Conservation (phyloP, 2,329 filamentous ascomycete species). For the Ophiostoma angusticollis region DNA sequence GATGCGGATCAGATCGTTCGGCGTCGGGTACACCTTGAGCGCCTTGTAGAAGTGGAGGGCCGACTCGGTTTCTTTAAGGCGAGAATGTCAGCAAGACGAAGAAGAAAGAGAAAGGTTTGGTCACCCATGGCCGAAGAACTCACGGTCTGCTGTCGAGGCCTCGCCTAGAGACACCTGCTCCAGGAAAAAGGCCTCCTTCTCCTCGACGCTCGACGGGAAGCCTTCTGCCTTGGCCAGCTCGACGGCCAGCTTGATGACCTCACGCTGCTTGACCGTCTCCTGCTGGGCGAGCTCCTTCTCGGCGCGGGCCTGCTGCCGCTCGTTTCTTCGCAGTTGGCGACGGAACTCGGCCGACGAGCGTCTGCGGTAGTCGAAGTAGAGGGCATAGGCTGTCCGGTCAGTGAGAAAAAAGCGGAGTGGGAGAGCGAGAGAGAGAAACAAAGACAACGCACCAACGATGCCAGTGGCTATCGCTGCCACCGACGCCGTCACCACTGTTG, state of each 20-base stretch:
- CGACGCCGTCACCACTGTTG: constrained; percentile 46
- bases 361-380: constrained; percentile 57
- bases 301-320: constrained; percentile 56
- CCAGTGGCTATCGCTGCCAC: constrained; percentile 48
- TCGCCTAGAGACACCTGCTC: constrained; percentile 86
- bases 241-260: constrained; percentile 62
- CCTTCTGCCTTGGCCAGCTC: constrained; percentile 79
- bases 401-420: background rate
- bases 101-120: background rate
- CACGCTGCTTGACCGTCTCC: constrained; percentile 52
- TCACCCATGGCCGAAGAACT: constrained; percentile 19
- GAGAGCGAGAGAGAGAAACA: too few relatives aligned
- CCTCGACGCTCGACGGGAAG: constrained; percentile 80
- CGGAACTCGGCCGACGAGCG: constrained; percentile 53
- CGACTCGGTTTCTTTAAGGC: constrained; percentile 58
- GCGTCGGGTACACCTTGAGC: constrained; percentile 94
- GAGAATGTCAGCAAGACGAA: background rate
- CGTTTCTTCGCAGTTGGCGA: constrained; percentile 58
- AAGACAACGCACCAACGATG: constrained; percentile 38
- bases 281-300: constrained; percentile 61
- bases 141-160: constrained; percentile 69
- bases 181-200: constrained; percentile 95
- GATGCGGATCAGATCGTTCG: constrained; percentile 83
- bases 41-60: constrained; percentile 96
- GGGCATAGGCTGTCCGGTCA: constrained; percentile 40